Base-by-base conservation (phyloP, 2,329 filamentous ascomycete genomes). In the Fusarium anguioides region DNA sequence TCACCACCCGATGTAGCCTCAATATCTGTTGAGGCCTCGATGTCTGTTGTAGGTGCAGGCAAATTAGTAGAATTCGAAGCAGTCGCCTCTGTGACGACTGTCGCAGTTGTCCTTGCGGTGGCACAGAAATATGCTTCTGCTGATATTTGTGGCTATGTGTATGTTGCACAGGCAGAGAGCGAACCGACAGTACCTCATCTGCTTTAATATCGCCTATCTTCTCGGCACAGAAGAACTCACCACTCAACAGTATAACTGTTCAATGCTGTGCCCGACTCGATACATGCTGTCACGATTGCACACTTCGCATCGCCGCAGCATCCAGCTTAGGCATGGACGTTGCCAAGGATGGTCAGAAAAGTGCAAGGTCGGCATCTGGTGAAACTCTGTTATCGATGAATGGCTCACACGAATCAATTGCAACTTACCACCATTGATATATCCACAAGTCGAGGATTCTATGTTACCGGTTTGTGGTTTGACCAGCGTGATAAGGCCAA, bases 101-200 rank as follows among this genome's bases (percentile, higher is more conserved):
- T 68, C 9, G 18, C 23, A 1, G 35, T 70, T 18, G 37, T 47
- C n/a, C 29, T 37, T 8, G 59, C 56, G 5, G 40, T 40, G 6
- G 36, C 61, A n/a, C 68, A 71, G 24, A 17, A 33, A 6, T 63
- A 59, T 8, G 21, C n/a, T 23, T 58, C 21, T 23, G 46, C 56
- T 2, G 6, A 26, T n/a, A 52, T 15, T 9, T 36, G 26, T 21
- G 50, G 46, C 62, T 49, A 66, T 33, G 56, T 62, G 21, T 59
- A 72, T 9, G 61, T 72, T 40, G 42, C 48, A 47, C 60, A 72
- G 23, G 35, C 39, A 21, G 67, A 54, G 20, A 42, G 31, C 11
- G 41, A 26, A 12, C 21, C 37, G 4, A 29, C 41, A 7, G 37
- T 64, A 36, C 67, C 70, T 10, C 10, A 26, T 11, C n/a, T 8